These are phyloP conservation scores for Tricholoma furcatifolium DNA, from an alignment of 768 basidiomycete genomes.

Conservation along the genomic window DNA sequence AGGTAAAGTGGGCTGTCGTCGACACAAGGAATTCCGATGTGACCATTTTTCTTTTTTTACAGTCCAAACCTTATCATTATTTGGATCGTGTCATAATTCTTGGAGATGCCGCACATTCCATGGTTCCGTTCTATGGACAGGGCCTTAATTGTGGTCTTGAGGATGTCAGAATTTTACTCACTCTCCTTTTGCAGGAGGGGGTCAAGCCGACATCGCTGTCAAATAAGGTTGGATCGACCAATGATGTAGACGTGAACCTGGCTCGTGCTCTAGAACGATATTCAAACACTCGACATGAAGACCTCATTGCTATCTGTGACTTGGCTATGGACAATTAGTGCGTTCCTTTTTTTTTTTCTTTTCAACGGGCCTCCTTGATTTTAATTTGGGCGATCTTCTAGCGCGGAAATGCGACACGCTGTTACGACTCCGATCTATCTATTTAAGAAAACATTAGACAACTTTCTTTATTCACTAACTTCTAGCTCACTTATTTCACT, in stretches of 20 bases:
- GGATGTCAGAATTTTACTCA: constrained; percentile 88
- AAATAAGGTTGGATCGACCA: constrained; percentile 26
- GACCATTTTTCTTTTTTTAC: constrained; percentile 20
- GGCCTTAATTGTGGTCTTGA: constrained; percentile 97
- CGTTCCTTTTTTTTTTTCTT: constrained; percentile 31
- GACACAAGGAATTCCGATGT: constrained; percentile 19
- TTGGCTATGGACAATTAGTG: constrained; percentile 98
- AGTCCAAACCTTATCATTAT: constrained; percentile 91
- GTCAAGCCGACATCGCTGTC: constrained; percentile 49
- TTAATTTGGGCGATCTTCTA: constrained; percentile 29
- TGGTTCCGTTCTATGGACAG: constrained; percentile 99
- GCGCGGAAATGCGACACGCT: constrained; percentile 92
- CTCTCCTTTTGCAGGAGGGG: constrained; percentile 68
- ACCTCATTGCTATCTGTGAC: constrained; percentile 87
- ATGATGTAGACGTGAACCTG: constrained; percentile 53
- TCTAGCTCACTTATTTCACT: constrained; percentile 46
- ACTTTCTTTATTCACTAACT: constrained; percentile 64
- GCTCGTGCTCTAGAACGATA: constrained; percentile 73
- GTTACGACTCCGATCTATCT: constrained; percentile 82
- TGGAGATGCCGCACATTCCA: constrained; percentile 95
- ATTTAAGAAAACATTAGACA: constrained; percentile 79
- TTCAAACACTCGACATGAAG: constrained; percentile 79
- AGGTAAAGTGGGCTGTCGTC: constrained; percentile 53
- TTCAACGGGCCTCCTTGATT: constrained; percentile 16
- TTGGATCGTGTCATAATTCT: constrained; percentile 83